Evolutionary conservation across 2,329 filamentous ascomycete genomes (phyloP).

Genomic region (Hymenoscyphus repandus): DNA sequence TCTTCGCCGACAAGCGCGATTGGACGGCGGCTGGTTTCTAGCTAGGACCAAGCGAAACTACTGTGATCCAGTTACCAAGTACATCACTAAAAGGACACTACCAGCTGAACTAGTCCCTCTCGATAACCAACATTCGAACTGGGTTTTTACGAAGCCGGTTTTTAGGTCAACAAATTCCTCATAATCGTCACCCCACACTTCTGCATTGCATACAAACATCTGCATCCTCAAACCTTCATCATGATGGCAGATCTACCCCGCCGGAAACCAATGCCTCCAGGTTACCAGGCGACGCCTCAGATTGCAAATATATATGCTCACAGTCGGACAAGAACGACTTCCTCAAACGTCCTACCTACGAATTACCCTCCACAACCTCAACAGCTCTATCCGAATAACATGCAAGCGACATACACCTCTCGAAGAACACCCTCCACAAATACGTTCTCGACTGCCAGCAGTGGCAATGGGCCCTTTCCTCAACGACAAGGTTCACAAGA

Average conservation of each 20-base stretch:
- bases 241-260: conserved; percentile 29
- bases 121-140: conserved; percentile 6
- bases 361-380: conserved; percentile 17
- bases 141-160: conserved; percentile 7
- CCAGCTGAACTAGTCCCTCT: conserved; percentile 7
- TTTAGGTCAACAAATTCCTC: background rate
- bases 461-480: conserved; percentile 39
- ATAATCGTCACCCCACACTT: background rate
- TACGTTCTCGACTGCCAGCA: conserved; percentile 64
- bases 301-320: conserved; percentile 20
- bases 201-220: background rate
- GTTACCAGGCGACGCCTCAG: conserved; percentile 19
- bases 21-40: background rate
- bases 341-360: conserved; percentile 28
- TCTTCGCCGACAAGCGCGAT: background rate
- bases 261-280: conserved; percentile 28
- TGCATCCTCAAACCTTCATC: background rate
- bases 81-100: background rate
- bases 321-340: conserved; percentile 36
- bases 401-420: conserved; percentile 32
- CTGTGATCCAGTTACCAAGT: background rate
- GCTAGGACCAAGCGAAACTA: background rate
- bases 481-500: conserved; percentile 54
- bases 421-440: conserved; percentile 62
- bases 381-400: conserved; percentile 25